phyloP scores from a whole-genome alignment of 176 grass and related monocot species.

The Thinopyrum elongatum region DNA sequence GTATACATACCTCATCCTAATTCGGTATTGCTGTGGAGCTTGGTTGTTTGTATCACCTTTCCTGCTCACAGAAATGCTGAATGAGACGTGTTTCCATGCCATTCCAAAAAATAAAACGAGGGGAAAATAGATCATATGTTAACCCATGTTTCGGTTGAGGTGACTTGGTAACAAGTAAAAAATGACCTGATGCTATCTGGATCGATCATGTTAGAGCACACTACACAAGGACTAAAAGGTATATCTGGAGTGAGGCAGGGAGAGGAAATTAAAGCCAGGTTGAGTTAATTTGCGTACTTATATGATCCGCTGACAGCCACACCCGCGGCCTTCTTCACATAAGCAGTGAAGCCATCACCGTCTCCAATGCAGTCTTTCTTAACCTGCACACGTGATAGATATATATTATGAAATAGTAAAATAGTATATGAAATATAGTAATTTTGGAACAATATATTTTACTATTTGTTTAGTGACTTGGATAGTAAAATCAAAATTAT shows the following conservation, averaged over 20 bases:
- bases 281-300: not conserved
- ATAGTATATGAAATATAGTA: not conserved
- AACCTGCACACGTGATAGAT: not conserved
- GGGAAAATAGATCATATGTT: not conserved
- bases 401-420: too few species aligned
- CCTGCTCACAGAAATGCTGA: not conserved
- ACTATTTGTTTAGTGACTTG: not conserved
- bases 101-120: not conserved
- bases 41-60: not conserved
- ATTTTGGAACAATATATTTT: not conserved
- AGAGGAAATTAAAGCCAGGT: not conserved
- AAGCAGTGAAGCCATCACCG: conserved; percentile 36
- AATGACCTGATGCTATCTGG: not conserved
- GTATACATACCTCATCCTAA: conserved; percentile 5
- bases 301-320: not conserved
- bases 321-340: not conserved
- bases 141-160: not conserved
- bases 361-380: conserved; percentile 12
- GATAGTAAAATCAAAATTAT: not conserved
- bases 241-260: not conserved
- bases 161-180: not conserved
- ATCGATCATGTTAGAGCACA: not conserved
- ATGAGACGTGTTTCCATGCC: not conserved
- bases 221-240: not conserved
- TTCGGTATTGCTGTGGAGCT: not conserved